A percentile compares a stretch with the other conserved stretches of the same genome.
These are phyloP conservation scores for Talaromyces marneffei DNA, from an alignment of 2,329 filamentous ascomycete genomes.

Conservation along the genomic window DNA sequence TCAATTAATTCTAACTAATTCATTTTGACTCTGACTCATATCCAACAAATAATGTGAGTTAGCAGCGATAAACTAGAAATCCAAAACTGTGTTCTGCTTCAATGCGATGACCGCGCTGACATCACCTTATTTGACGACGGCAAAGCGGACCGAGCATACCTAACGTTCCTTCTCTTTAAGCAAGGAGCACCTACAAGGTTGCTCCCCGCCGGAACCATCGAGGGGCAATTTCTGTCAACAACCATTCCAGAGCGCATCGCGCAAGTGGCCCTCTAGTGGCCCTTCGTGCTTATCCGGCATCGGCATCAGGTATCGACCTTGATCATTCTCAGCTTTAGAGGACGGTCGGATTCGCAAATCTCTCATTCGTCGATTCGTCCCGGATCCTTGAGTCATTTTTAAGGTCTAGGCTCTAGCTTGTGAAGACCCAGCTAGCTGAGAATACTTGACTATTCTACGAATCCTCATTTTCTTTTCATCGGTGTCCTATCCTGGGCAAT, in stretches of 20 bases:
- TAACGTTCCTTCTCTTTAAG: neutral
- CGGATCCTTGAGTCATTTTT: neutral
- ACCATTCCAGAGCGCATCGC: conserved; percentile 9
- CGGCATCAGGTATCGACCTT: neutral
- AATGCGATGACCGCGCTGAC: neutral
- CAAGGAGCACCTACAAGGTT: neutral
- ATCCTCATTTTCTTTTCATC: neutral
- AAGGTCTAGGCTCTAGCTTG: neutral
- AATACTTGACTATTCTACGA: neutral
- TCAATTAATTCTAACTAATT: neutral
- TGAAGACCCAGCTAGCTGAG: neutral
- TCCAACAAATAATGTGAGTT: neutral
- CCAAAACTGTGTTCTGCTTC: neutral
- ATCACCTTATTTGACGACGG: neutral
- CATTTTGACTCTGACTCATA: neutral
- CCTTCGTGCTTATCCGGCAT: neutral
- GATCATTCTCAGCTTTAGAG: neutral
- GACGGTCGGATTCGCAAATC: neutral
- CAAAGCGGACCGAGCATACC: neutral
- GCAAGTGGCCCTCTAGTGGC: conserved; percentile 7
- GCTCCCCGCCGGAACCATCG: conserved; percentile 7
- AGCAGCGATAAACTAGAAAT: neutral
- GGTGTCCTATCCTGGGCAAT: neutral
- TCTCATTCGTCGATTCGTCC: neutral
- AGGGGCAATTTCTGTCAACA: conserved; percentile 13